A percentile compares a stretch with the other conserved stretches of the same genome.
These are phyloP conservation scores for Geranium incanum DNA, from an alignment of 441 rosid genomes.

Conservation along the genomic window DNA sequence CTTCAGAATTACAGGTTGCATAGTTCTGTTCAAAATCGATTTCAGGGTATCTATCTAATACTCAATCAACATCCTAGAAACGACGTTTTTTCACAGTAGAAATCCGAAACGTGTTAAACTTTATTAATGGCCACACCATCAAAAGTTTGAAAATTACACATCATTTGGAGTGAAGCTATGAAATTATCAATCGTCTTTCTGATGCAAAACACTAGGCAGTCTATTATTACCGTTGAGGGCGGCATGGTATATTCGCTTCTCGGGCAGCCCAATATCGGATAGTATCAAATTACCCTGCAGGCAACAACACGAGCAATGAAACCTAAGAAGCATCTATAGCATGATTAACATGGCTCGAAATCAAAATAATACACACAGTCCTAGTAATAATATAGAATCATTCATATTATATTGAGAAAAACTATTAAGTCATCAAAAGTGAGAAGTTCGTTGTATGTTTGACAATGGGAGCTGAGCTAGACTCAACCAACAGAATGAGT, in stretches of 20 bases:
- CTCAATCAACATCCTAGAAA: neutral
- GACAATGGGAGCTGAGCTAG: neutral
- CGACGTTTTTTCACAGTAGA: conserved; percentile 13
- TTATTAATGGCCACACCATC: conserved; percentile 21
- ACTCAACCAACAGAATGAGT: neutral
- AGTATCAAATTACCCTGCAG: conserved; percentile 69
- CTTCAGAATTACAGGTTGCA: conserved; percentile 62
- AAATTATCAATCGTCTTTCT: conserved; percentile 88
- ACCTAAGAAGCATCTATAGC: neutral
- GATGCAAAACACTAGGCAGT: conserved; percentile 92
- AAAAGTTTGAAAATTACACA: conserved; percentile 21
- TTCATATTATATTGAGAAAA: neutral
- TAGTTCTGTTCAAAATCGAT: conserved; percentile 24
- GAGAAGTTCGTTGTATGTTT: neutral
- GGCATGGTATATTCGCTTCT: conserved; percentile 92
- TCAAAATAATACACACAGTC: neutral
- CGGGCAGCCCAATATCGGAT: conserved; percentile 86
- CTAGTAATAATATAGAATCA: neutral
- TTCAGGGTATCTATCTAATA: conserved; percentile 21
- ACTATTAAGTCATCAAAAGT: neutral
- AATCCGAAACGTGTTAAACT: conserved; percentile 14
- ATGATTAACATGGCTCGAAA: neutral
- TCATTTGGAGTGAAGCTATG: conserved; percentile 49
- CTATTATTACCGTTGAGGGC: conserved; percentile 99
- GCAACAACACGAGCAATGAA: conserved; percentile 16